Percentiles rank a stretch among this genome's conserved stretches.
phyloP scores from a whole-genome alignment of 257 asterid genomes.

The Gynochthodes officinalis region DNA sequence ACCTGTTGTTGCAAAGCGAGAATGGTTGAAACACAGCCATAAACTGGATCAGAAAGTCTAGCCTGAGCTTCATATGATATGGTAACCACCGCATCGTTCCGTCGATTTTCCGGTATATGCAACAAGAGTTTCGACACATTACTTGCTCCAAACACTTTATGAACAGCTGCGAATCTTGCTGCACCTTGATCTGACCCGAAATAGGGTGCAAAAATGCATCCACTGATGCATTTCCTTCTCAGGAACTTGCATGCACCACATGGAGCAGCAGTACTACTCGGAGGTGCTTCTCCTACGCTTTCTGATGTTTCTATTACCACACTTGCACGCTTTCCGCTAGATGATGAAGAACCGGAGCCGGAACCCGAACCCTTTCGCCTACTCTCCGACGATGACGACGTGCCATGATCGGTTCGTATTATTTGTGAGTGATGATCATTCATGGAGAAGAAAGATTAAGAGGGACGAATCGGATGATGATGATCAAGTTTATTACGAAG shows the following conservation, averaged over 20 bases:
- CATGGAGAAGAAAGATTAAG: slow-evolving; percentile 29
- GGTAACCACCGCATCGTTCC: slow-evolving; percentile 77
- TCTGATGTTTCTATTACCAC: neutral
- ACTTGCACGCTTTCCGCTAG: slow-evolving; percentile 24
- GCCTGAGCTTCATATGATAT: slow-evolving; percentile 90
- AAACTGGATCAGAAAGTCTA: slow-evolving; percentile 80
- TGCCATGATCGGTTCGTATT: slow-evolving; percentile 16
- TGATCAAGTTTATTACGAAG: neutral
- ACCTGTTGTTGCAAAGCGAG: slow-evolving; percentile 88
- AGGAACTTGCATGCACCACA: slow-evolving; percentile 95
- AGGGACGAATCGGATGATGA: neutral
- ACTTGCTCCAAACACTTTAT: slow-evolving; percentile 89
- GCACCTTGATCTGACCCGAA: slow-evolving; percentile 83
- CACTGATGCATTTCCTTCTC: slow-evolving; percentile 81
- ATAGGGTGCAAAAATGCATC: slow-evolving; percentile 83
- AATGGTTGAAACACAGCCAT: slow-evolving; percentile 82
- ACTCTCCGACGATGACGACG: slow-evolving; percentile 19
- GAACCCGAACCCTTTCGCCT: slow-evolving; percentile 35
- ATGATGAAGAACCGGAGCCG: neutral
- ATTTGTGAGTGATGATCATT: slow-evolving; percentile 30
- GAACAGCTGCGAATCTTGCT: slow-evolving; percentile 88
- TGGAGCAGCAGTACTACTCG: slow-evolving; percentile 30
- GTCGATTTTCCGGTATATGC: slow-evolving; percentile 60
- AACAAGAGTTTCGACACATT: slow-evolving; percentile 73
- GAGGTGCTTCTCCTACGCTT: neutral